phyloP scores from a whole-genome alignment of 1,284 basidiomycete genomes.

The Ustilago bromivora region DNA sequence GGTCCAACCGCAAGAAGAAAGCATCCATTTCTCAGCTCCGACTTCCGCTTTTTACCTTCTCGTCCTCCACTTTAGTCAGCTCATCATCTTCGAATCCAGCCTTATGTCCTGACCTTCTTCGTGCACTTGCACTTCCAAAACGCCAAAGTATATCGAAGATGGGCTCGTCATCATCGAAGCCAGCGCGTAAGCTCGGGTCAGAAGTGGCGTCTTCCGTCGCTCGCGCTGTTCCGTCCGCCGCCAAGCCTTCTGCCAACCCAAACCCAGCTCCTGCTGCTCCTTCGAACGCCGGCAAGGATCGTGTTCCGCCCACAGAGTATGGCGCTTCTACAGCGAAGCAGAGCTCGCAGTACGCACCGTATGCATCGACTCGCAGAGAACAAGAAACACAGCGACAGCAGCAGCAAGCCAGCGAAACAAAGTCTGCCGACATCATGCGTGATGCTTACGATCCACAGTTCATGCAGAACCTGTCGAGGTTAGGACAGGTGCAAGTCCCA shows the following conservation, averaged over 20 bases:
- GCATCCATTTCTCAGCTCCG: constrained; percentile 16
- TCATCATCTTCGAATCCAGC: background rate
- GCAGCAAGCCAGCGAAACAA: constrained; percentile 43
- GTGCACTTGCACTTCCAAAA: background rate
- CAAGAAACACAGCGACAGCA: constrained; percentile 38
- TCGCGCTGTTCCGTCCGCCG: constrained; percentile 23
- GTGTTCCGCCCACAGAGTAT: constrained; percentile 28
- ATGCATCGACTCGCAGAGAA: constrained; percentile 23
- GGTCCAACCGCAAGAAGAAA: constrained; percentile 21
- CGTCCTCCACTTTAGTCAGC: constrained; percentile 45
- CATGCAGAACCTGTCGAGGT: constrained; percentile 42
- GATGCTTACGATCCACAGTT: constrained; percentile 56
- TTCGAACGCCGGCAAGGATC: constrained; percentile 8
- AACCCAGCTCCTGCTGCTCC: constrained; percentile 4
- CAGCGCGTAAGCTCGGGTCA: constrained; percentile 50
- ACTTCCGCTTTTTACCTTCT: constrained; percentile 18
- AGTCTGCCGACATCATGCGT: constrained; percentile 50
- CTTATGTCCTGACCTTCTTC: background rate
- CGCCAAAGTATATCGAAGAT: constrained; percentile 13
- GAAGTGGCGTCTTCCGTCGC: constrained; percentile 39
- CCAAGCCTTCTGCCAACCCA: constrained; percentile 21
- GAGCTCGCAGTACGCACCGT: constrained; percentile 28
- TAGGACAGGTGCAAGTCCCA: constrained; percentile 50
- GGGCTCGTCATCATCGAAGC: constrained; percentile 56
- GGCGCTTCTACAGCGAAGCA: constrained; percentile 27